Evolutionary conservation across 2,329 filamentous ascomycete species (phyloP).

Genomic region (Leptographium lundbergii): DNA sequence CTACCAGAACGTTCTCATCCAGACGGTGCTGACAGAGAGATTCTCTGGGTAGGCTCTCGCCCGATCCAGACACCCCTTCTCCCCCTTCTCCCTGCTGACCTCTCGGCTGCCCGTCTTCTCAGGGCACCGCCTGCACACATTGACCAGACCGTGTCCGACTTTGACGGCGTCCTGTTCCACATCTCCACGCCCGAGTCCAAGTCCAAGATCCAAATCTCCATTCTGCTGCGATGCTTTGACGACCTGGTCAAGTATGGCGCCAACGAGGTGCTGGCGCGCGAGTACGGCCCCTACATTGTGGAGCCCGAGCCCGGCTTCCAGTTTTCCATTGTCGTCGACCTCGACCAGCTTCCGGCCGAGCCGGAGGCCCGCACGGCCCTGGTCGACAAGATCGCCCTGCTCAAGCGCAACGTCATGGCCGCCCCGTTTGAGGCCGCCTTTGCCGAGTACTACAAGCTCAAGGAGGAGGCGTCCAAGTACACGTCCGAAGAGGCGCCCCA

Average conservation of each 20-base stretch:
- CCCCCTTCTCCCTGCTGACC: neutral
- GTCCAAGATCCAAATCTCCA: slow-evolving; percentile 86
- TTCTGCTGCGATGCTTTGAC: slow-evolving; percentile 87
- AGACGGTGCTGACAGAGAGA: slow-evolving; percentile 88
- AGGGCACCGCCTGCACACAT: slow-evolving; percentile 80
- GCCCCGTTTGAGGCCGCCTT: slow-evolving; percentile 97
- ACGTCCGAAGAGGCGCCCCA: slow-evolving; percentile 90
- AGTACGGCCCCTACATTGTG: slow-evolving; percentile 89
- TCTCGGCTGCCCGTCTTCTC: neutral
- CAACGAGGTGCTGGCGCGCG: slow-evolving; percentile 77
- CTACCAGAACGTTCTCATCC: slow-evolving; percentile 97
- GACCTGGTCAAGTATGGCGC: slow-evolving; percentile 92
- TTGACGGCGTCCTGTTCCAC: slow-evolving; percentile 97
- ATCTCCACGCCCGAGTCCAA: slow-evolving; percentile 93
- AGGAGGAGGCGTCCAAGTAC: slow-evolving; percentile 82
- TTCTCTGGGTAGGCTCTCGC: slow-evolving; percentile 60
- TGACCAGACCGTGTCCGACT: slow-evolving; percentile 97
- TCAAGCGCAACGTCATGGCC: slow-evolving; percentile 98
- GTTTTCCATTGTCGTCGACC: slow-evolving; percentile 83
- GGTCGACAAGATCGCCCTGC: slow-evolving; percentile 71
- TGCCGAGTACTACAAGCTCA: slow-evolving; percentile 75
- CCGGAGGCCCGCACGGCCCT: slow-evolving; percentile 75
- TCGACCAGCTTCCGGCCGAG: slow-evolving; percentile 72
- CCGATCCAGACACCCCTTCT: neutral
- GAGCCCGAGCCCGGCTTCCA: slow-evolving; percentile 83